Conservation (phyloP, 2,329 filamentous ascomycete species). For the Raffaelea ambrosiae region DNA sequence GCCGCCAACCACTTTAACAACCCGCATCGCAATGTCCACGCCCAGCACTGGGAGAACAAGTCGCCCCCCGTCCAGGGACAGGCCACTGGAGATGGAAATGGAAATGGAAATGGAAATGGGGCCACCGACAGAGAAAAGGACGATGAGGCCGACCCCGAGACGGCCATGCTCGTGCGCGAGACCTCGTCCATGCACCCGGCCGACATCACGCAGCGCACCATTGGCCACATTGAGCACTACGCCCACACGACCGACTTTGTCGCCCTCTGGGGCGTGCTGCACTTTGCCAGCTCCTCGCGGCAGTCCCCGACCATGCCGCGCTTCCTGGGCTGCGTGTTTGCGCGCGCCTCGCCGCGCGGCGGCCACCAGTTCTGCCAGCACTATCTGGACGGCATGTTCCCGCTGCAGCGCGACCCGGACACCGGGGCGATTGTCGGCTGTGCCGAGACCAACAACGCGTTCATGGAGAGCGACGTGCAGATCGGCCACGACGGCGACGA, state of each 20-base stretch:
- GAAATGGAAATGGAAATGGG: not conserved
- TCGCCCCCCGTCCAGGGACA: not conserved
- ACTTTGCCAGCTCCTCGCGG: slow-evolving; percentile 46
- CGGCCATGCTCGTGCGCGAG: slow-evolving; percentile 11
- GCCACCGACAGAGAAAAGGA: not conserved
- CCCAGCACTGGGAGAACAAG: slow-evolving; percentile 25
- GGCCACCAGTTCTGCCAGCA: slow-evolving; percentile 55
- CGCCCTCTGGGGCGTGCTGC: slow-evolving; percentile 63
- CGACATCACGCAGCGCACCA: slow-evolving; percentile 38
- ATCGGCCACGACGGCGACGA: slow-evolving; percentile 34
- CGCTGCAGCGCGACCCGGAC: slow-evolving; percentile 32
- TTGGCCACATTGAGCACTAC: slow-evolving; percentile 73
- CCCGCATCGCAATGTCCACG: slow-evolving; percentile 45
- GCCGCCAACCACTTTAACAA: slow-evolving; percentile 80
- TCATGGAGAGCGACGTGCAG: slow-evolving; percentile 51
- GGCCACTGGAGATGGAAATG: not conserved
- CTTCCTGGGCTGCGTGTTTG: slow-evolving; percentile 55
- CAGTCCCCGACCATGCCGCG: slow-evolving; percentile 40
- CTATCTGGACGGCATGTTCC: slow-evolving; percentile 55
- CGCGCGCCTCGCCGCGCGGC: slow-evolving; percentile 37
- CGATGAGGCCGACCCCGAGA: not conserved
- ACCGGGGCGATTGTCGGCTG: slow-evolving; percentile 31
- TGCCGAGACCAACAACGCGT: slow-evolving; percentile 33
- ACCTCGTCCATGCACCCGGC: slow-evolving; percentile 26
- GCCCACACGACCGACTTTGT: slow-evolving; percentile 68